Evolutionary conservation across 768 basidiomycete genomes (phyloP).

Genomic region (Chiua virens): DNA sequence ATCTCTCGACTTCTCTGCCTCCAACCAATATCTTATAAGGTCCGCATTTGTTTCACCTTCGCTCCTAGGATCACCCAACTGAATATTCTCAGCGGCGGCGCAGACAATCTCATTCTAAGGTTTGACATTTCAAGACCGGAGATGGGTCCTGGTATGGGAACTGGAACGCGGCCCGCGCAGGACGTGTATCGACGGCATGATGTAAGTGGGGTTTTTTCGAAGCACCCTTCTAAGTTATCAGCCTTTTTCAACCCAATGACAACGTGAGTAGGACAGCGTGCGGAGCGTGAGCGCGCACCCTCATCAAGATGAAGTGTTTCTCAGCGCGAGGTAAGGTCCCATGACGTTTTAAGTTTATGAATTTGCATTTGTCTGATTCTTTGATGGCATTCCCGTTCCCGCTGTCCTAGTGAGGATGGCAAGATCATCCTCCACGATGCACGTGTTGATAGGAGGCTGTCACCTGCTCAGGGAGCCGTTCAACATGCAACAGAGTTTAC

Average conservation of each 20-base stretch:
- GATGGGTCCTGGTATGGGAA: slow-evolving; percentile 5
- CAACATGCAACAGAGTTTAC: slow-evolving; percentile 59
- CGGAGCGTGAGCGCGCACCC: slow-evolving; percentile 67
- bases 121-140: slow-evolving; percentile 49
- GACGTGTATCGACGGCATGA: slow-evolving; percentile 33
- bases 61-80: slow-evolving; percentile 5
- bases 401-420: slow-evolving; percentile 62
- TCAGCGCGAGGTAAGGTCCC: slow-evolving; percentile 61
- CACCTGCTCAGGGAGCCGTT: slow-evolving; percentile 49
- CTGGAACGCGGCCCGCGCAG: slow-evolving; percentile 15
- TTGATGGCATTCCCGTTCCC: slow-evolving; percentile 14
- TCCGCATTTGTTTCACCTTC: slow-evolving; percentile 37
- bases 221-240: slow-evolving; percentile 18
- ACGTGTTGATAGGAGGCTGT: slow-evolving; percentile 38
- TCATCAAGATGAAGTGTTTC: slow-evolving; percentile 62
- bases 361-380: slow-evolving; percentile 15
- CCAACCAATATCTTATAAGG: slow-evolving; percentile 64
- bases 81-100: slow-evolving; percentile 48
- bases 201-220: slow-evolving; percentile 19
- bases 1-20: slow-evolving; percentile 66
- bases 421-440: slow-evolving; percentile 62
- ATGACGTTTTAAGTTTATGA: slow-evolving; percentile 12
- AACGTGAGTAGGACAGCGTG: slow-evolving; percentile 55
- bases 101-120: slow-evolving; percentile 49
- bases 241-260: slow-evolving; percentile 10